These are phyloP conservation scores for Cercospora zeina DNA, from an alignment of 2,329 filamentous ascomycete genomes.

Conservation along the genomic window DNA sequence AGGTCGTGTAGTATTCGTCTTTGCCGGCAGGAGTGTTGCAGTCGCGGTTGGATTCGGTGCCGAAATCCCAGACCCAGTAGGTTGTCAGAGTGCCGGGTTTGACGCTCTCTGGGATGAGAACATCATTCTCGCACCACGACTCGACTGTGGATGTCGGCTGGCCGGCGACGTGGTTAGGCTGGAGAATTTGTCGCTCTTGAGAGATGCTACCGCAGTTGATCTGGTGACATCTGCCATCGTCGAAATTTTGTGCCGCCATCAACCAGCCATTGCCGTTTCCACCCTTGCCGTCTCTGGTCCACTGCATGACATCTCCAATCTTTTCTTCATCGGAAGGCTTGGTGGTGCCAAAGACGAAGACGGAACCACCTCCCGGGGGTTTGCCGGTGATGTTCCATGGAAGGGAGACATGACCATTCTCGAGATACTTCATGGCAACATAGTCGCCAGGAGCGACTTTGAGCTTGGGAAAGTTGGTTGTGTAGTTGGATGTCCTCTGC, in stretches of 20 bases:
- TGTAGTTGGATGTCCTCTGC: conserved; percentile 59
- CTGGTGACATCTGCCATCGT: conserved; percentile 90
- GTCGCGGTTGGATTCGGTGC: conserved; percentile 51
- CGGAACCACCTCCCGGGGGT: conserved; percentile 47
- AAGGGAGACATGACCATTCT: conserved; percentile 54
- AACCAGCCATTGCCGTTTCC: conserved; percentile 77
- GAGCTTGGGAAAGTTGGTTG: conserved; percentile 62
- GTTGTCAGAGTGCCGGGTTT: conserved; percentile 69
- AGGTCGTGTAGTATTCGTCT: conserved; percentile 61
- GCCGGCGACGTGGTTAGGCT: conserved; percentile 57
- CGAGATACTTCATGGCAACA: conserved; percentile 53
- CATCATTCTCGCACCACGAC: conserved; percentile 77
- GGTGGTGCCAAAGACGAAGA: conserved; percentile 54
- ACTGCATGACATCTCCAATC: conserved; percentile 68
- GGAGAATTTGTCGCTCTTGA: conserved; percentile 57
- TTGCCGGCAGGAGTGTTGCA: conserved; percentile 50
- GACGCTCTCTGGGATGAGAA: conserved; percentile 69
- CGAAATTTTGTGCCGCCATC: conserved; percentile 75
- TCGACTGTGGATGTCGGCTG: conserved; percentile 49
- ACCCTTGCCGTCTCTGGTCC: conserved; percentile 78
- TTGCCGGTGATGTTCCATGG: conserved; percentile 47
- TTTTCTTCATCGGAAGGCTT: conserved; percentile 56
- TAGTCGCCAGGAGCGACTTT: conserved; percentile 52
- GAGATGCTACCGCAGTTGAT: conserved; percentile 63
- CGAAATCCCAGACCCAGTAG: conserved; percentile 98